Evolutionary conservation across 192 early-diverging fungal genomes (phyloP), one percentile per base, ranked within the genome.

Genomic region (Funneliformis geosporum): DNA sequence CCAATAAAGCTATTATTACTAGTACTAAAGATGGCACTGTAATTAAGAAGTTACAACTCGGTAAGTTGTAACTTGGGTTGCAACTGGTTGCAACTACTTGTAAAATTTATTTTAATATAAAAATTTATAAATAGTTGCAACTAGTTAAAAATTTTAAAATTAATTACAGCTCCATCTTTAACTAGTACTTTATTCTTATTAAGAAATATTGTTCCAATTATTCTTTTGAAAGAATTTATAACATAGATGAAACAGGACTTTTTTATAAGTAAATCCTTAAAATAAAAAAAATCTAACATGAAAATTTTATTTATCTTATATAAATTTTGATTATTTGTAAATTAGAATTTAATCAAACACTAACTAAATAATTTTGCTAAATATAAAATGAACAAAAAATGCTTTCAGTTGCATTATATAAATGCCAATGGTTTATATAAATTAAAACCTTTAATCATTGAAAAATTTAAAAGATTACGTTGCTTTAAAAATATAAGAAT

Each of bases 401-500:
- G 9, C 33, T 68, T 39, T 68, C 33, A 43, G 38, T 68, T 68
- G 10, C 6, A 68, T 68, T 68, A 2, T 68, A 39, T 39, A 68
- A 68, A 68, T 39, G n/a, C 60, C 25, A 9, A 62, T 23, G 3
- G 60, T 2, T 33, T 1, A 60, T 0, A 60, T 14, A 60, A 60
- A 16, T 60, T 60, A 1, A n/a, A 5, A n/a, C 12, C 2, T 67
- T 67, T 67, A 27, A 27, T 67, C 21, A 67, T 67, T 67, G 12
- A 7, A 67, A 67, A 67, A 9, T 67, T 25, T 67, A 5, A 27
- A 67, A 67, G 33, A 67, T 27, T 2, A 67, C 28, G 65, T 14
- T 68, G 67, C 18, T 68, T 68, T 68, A 68, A 68, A 39, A 68
- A 68, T 68, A 68, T 68, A 40, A 68, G 33, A 68, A 68, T 68